Evolutionary conservation across 2,329 filamentous ascomycete species (phyloP).

Genomic region (Lachnum nothofagi): DNA sequence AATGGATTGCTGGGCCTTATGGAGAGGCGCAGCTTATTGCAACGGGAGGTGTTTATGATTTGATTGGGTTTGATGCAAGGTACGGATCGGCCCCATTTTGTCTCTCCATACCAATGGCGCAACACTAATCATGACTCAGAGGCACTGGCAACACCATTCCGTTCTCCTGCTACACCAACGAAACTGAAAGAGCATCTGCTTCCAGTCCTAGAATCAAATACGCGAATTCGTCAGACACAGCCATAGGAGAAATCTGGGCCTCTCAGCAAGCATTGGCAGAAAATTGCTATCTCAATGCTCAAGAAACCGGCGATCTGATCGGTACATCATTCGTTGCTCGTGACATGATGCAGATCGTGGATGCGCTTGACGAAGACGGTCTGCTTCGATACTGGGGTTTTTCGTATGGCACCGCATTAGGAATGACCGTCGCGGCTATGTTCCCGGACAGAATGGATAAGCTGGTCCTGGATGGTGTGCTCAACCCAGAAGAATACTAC

Average conservation of each 20-base stretch:
- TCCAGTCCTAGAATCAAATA: background rate
- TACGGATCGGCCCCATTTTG: too few species aligned
- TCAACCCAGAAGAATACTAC: conserved; percentile 5
- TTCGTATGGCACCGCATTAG: conserved; percentile 13
- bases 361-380: conserved; percentile 13
- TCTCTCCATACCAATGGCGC: too few species aligned
- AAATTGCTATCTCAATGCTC: conserved; percentile 3
- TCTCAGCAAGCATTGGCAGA: background rate
- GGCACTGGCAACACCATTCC: too few species aligned
- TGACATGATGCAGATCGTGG: conserved; percentile 12
- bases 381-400: conserved; percentile 15
- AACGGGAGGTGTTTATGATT: conserved; percentile 1
- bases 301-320: conserved; percentile 6
- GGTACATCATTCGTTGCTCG: conserved; percentile 15
- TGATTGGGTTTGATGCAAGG: background rate
- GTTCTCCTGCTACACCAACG: background rate
- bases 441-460: conserved; percentile 11
- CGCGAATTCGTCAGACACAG: conserved; percentile 5
- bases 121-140: too few species aligned
- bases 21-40: background rate
- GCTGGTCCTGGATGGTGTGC: conserved; percentile 12
- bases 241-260: conserved; percentile 7
- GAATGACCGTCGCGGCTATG: conserved; percentile 11
- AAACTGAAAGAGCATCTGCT: background rate
- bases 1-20: background rate